phyloP scores from a whole-genome alignment of 1,139 yeast genomes.

The Scheffersomyces segobiensis region DNA sequence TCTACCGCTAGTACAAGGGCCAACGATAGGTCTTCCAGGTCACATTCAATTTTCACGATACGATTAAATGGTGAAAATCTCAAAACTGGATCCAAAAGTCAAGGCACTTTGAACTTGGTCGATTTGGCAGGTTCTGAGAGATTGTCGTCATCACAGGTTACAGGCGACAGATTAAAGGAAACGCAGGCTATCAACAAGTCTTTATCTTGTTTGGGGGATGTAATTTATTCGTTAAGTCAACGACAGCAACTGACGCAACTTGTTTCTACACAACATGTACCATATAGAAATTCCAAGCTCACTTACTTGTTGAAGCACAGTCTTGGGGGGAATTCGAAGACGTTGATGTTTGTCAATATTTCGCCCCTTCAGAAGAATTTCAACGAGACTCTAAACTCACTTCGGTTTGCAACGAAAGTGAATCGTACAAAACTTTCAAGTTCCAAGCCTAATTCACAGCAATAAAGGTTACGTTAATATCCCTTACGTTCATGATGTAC shows the following conservation, averaged over 20 bases:
- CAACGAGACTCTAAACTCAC: constrained; percentile 78
- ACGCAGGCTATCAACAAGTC: constrained; percentile 91
- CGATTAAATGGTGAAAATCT: constrained; percentile 56
- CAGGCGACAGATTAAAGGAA: constrained; percentile 80
- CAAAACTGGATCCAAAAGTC: constrained; percentile 48
- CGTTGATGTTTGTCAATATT: constrained; percentile 90
- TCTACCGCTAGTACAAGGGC: constrained; percentile 82
- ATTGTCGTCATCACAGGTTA: constrained; percentile 69
- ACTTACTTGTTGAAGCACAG: constrained; percentile 86
- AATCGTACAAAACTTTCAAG: constrained; percentile 48
- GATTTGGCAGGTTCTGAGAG: constrained; percentile 93
- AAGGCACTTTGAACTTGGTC: constrained; percentile 71
- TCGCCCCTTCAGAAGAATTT: constrained; percentile 67
- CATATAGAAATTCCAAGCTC: constrained; percentile 59
- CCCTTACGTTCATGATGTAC: background rate
- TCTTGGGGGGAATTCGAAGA: constrained; percentile 81
- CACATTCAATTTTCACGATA: constrained; percentile 72
- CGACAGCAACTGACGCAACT: constrained; percentile 23
- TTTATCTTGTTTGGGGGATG: constrained; percentile 87
- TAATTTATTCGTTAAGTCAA: constrained; percentile 69
- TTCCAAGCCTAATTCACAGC: constrained; percentile 4
- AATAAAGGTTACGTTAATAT: constrained; percentile 2
- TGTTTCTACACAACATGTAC: constrained; percentile 48
- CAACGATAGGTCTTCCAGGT: constrained; percentile 74
- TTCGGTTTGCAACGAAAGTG: constrained; percentile 87